Evolutionary conservation across 495 filamentous ascomycete genomes (phyloP).

Genomic region (Penicillium ucsense): DNA sequence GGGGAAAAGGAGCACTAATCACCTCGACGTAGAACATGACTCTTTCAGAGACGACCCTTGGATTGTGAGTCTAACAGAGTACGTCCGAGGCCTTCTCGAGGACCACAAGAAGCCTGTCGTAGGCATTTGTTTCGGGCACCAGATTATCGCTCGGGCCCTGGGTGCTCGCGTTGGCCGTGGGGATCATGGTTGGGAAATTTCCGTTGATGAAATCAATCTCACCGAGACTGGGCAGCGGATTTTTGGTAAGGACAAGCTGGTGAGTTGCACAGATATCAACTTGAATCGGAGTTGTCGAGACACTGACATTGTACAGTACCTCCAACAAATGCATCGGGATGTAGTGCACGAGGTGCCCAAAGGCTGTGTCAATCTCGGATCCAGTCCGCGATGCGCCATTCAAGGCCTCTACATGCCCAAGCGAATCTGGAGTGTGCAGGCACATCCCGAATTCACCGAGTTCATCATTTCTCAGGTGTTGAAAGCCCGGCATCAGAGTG

Average conservation of each 20-base stretch:
- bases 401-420: slow-evolving; percentile 65
- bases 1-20: background rate
- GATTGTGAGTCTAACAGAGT: slow-evolving; percentile 63
- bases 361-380: slow-evolving; percentile 54
- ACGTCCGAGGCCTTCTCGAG: slow-evolving; percentile 41
- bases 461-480: slow-evolving; percentile 62
- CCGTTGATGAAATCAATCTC: slow-evolving; percentile 55
- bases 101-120: slow-evolving; percentile 53
- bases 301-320: slow-evolving; percentile 32
- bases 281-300: background rate
- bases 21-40: slow-evolving; percentile 30
- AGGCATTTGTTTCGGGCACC: slow-evolving; percentile 87
- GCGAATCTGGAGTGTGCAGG: slow-evolving; percentile 65
- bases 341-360: slow-evolving; percentile 54
- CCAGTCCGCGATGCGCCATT: slow-evolving; percentile 51
- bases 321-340: slow-evolving; percentile 87
- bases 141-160: slow-evolving; percentile 73
- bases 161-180: slow-evolving; percentile 54
- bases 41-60: slow-evolving; percentile 57
- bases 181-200: slow-evolving; percentile 65
- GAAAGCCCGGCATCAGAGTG: slow-evolving; percentile 44
- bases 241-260: slow-evolving; percentile 56
- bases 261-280: slow-evolving; percentile 21
- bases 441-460: slow-evolving; percentile 77
- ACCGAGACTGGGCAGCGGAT: slow-evolving; percentile 57